A percentile compares a stretch with the other conserved stretches of the same genome.
phyloP scores from a whole-genome alignment of 768 basidiomycete species.

The Mycena vitilis region DNA sequence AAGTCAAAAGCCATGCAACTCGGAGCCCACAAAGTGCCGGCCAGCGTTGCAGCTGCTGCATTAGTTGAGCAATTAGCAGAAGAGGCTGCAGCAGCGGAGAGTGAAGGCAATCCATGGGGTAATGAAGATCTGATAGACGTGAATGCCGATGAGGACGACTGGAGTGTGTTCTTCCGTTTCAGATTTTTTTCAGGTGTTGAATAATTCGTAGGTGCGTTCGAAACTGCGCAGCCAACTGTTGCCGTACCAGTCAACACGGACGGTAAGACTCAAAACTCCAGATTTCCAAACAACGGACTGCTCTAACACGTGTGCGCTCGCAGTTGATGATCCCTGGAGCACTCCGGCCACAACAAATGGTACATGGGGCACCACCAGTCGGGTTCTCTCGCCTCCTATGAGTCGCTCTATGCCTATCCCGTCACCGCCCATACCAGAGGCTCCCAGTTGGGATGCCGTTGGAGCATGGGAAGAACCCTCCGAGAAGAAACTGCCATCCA shows the following conservation, averaged over 20 bases:
- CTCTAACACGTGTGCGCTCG: conserved; percentile 3
- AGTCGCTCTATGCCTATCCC: conserved; percentile 38
- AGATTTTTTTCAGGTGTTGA: conserved; percentile 9
- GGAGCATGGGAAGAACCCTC: conserved; percentile 36
- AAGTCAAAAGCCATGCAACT: conserved; percentile 77
- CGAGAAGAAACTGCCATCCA: conserved; percentile 32
- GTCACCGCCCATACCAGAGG: conserved; percentile 28
- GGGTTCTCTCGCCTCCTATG: conserved; percentile 17
- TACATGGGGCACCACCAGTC: conserved; percentile 15
- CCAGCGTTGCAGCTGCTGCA: conserved; percentile 46
- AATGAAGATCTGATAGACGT: conserved; percentile 90
- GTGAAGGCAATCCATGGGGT: conserved; percentile 72
- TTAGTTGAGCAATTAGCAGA: conserved; percentile 70
- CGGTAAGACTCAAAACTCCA: conserved; percentile 7
- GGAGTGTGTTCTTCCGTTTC: conserved; percentile 69
- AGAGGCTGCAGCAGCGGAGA: conserved; percentile 59
- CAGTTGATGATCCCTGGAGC: conserved; percentile 20
- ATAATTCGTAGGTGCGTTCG: conserved; percentile 72
- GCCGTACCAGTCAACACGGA: conserved; percentile 31
- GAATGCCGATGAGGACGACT: conserved; percentile 92
- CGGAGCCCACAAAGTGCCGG: conserved; percentile 63
- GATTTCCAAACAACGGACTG: too few species aligned
- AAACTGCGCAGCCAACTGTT: conserved; percentile 58
- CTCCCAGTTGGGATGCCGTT: conserved; percentile 35
- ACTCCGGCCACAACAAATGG: conserved; percentile 1